Evolutionary conservation across 768 basidiomycete genomes (phyloP), one percentile per base, ranked within the genome.

Genomic region (Collybiopsis luxurians): DNA sequence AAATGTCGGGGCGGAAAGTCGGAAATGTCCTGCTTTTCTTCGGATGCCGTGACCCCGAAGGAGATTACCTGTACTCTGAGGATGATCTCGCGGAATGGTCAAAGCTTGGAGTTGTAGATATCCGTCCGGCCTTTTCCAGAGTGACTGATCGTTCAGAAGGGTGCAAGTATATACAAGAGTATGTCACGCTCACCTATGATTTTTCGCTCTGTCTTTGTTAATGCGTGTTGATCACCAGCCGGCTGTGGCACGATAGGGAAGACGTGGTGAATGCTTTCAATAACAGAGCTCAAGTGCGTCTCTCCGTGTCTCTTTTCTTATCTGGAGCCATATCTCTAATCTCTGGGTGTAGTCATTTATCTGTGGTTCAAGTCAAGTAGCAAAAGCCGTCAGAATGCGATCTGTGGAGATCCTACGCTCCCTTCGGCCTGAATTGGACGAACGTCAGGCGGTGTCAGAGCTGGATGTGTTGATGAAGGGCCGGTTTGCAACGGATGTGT

Each of bases 401-500:
- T 65, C 75, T 9, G 67, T 74, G 2, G 67, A 73, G 21, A 70
- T 79, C 27, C 70, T 78, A 57, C 66, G 69, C 57, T 67, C 44
- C 12, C 61, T 48, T 42, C 60, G 47, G 38, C 44, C 49, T 7
- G 59, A 60, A 2, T 51, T 61, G 19, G 59, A 63, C 36, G 64
- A 67, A 11, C 62, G 59, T 5, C 66, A 71, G 42, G 75, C 75
- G 0, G 63, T 64, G 10, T 66, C 51, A 23, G 56, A 65, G 47
- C 75, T 76, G 55, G 66, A 71, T 55, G 61, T 60, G 38, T 66
- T 76, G 15, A 69, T 68, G 30, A 69, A 71, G 19, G 74, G 71
- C 5, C 67, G 78, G 15, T 79, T 75, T 59, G 76, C 76, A 2
- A 76, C 76, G 2, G 79, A 79, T 61, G 71, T 79, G 24, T 80